phyloP scores from a whole-genome alignment of 108 stramenopile species.

The Phaeodactylum tricornutum region DNA sequence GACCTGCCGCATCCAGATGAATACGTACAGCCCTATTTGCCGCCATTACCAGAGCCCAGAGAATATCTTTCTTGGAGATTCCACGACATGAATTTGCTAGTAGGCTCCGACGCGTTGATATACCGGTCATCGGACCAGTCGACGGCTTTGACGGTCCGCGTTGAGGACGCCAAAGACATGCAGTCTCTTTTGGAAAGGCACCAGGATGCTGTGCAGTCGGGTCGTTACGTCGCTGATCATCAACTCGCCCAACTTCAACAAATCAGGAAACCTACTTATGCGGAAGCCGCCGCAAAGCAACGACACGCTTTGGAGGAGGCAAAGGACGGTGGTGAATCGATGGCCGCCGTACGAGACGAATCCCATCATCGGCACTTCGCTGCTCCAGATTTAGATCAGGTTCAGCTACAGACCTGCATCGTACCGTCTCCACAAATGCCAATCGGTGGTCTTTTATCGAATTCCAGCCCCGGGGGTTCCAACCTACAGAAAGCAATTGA shows the following conservation, averaged over 20 bases:
- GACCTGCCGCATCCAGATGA: conserved; percentile 28
- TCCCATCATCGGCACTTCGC: conserved; percentile 5
- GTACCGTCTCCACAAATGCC: conserved; percentile 36
- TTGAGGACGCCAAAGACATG: conserved; percentile 44
- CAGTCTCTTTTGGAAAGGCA: conserved; percentile 17
- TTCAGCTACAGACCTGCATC: conserved; percentile 59
- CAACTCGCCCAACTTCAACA: conserved; percentile 1
- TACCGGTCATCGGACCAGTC: conserved; percentile 5
- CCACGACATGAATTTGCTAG: conserved; percentile 57
- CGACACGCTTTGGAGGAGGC: background rate
- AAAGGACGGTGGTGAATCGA: background rate
- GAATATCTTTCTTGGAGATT: conserved; percentile 72
- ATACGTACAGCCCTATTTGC: conserved; percentile 17
- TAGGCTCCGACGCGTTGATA: conserved; percentile 65
- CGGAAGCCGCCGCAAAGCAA: background rate
- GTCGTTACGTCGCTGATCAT: background rate
- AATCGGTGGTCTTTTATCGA: conserved; percentile 13
- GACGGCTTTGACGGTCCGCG: conserved; percentile 31
- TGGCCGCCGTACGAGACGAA: background rate
- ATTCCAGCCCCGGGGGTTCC: background rate
- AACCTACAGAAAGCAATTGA: conserved; percentile 1
- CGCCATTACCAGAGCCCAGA: conserved; percentile 28
- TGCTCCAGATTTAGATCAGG: conserved; percentile 26
- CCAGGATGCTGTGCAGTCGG: conserved; percentile 15
- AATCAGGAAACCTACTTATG: conserved; percentile 1